Evolutionary conservation across 495 filamentous ascomycete species (phyloP), one percentile per base, ranked within the genome.

Genomic region (Neurospora discreta): DNA sequence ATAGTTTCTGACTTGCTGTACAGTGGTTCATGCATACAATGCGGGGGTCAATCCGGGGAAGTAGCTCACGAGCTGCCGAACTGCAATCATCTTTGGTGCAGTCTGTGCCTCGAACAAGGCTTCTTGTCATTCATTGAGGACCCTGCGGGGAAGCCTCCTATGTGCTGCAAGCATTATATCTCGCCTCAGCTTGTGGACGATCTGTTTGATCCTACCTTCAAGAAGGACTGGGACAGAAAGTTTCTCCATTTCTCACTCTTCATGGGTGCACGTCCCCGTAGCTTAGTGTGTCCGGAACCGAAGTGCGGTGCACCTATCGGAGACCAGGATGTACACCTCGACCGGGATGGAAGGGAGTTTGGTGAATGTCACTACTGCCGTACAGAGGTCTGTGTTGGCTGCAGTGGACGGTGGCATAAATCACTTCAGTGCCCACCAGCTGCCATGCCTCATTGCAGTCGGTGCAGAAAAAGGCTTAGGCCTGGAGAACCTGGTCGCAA

Each of bases 51-150:
- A 65, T 65, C 15, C 8, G 52, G 52, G 18, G 6, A 46, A 46
- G n/a, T 23, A n/a, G 42, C 71, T 40, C 36, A 71, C 74, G 44
- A 71, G 69, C 75, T 75, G 3, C 23, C 74, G 23, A 33, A 36
- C 26, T 96, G 93, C 77, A 86, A 86, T 33, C 93, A 96, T 77
- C 87, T 87, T 52, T 93, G 92, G 90, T 96, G 93, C 78, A 82
- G 90, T 70, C 76, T 85, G 11, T 96, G 93, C 80, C 82, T 96
- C 30, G 88, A 87, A 75, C 87, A 89, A 23, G 85, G 89, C 73
- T 96, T 95, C 79, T 87, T 82, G 30, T 82, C 91, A 43, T 93
- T 92, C 23, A 81, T 93, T 71, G 89, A 84, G 42, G 91, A 94
- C 77, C 90, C 92, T 1, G 85, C 88, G 39, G 89, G 90, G 75